Conservation (phyloP, 2,329 filamentous ascomycete genomes). For the Emericellopsis atlantica region DNA sequence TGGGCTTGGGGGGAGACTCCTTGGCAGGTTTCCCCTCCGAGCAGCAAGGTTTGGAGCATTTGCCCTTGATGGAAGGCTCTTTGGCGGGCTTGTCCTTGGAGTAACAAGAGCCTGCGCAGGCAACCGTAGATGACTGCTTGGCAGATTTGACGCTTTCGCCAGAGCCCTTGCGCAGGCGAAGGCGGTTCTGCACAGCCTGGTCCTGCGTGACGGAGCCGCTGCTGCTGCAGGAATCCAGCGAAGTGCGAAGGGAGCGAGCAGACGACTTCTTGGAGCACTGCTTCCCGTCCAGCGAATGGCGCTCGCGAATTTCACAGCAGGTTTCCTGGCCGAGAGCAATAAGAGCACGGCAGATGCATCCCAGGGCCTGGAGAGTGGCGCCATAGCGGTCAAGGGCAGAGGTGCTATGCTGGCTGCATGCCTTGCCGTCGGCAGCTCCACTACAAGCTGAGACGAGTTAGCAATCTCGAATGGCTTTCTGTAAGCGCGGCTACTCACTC, state of each 20-base stretch:
- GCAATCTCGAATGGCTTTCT: neutral
- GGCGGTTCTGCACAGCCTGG: constrained; percentile 4
- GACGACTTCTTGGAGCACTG: constrained; percentile 12
- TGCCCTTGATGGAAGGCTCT: neutral
- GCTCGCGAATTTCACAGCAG: constrained; percentile 24
- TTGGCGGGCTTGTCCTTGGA: constrained; percentile 2
- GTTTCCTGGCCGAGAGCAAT: constrained; percentile 36
- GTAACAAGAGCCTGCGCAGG: constrained; percentile 7
- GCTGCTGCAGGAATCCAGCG: constrained; percentile 13
- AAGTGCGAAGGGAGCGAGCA: constrained; percentile 7
- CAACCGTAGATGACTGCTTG: neutral
- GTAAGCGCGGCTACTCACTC: neutral
- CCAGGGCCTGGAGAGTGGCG: constrained; percentile 30
- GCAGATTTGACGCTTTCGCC: constrained; percentile 2
- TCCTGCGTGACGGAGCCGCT: constrained; percentile 4
- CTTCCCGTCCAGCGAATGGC: constrained; percentile 8
- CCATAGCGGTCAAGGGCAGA: constrained; percentile 25
- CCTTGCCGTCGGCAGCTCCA: constrained; percentile 10
- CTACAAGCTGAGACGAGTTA: constrained; percentile 4
- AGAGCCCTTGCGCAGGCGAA: constrained; percentile 6
- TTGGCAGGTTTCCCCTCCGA: no score
- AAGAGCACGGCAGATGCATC: constrained; percentile 40
- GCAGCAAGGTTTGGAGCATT: neutral
- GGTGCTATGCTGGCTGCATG: constrained; percentile 23
- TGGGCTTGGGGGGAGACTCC: neutral